Evolutionary conservation across 2,329 filamentous ascomycete genomes (phyloP).

Genomic region (Talaromyces sp.): DNA sequence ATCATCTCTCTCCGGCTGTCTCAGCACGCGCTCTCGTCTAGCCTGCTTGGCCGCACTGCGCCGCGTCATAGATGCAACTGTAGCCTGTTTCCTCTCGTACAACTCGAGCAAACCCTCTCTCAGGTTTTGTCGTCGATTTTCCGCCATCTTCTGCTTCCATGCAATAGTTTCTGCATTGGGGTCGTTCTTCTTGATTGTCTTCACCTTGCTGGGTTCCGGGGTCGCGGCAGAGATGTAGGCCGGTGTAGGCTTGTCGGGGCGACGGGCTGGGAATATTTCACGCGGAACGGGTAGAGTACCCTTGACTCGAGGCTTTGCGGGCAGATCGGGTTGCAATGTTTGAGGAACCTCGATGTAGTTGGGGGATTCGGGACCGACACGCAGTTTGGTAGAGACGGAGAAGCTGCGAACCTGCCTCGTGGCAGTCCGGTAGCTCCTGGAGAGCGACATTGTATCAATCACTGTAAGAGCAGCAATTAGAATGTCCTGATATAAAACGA

Average conservation of each 20-base stretch:
- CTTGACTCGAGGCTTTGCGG: slow-evolving; percentile 56
- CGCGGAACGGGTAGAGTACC: slow-evolving; percentile 82
- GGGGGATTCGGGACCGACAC: slow-evolving; percentile 72
- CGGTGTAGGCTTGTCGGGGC: slow-evolving; percentile 59
- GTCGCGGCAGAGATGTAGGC: slow-evolving; percentile 63
- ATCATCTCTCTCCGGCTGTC: slow-evolving; percentile 69
- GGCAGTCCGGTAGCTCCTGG: slow-evolving; percentile 38
- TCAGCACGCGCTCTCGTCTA: slow-evolving; percentile 52
- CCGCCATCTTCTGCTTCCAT: slow-evolving; percentile 75
- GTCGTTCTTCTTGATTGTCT: slow-evolving; percentile 35
- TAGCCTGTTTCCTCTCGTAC: slow-evolving; percentile 61
- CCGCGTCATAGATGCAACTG: slow-evolving; percentile 36
- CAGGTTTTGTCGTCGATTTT: slow-evolving; percentile 68
- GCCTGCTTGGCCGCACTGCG: slow-evolving; percentile 52
- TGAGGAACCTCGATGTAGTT: slow-evolving; percentile 79
- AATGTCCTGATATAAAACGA: too few relatives aligned
- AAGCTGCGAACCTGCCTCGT: slow-evolving; percentile 42
- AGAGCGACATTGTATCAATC: slow-evolving; percentile 34
- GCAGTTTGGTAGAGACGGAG: slow-evolving; percentile 36
- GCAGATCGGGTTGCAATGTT: slow-evolving; percentile 67
- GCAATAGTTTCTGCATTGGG: slow-evolving; percentile 51
- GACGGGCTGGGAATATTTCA: slow-evolving; percentile 67
- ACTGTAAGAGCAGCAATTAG: neutral
- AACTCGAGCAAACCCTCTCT: slow-evolving; percentile 68
- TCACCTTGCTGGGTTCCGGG: slow-evolving; percentile 49